Conservation (phyloP, 2,329 filamentous ascomycete species). For the Rutstroemia sydowiana region DNA sequence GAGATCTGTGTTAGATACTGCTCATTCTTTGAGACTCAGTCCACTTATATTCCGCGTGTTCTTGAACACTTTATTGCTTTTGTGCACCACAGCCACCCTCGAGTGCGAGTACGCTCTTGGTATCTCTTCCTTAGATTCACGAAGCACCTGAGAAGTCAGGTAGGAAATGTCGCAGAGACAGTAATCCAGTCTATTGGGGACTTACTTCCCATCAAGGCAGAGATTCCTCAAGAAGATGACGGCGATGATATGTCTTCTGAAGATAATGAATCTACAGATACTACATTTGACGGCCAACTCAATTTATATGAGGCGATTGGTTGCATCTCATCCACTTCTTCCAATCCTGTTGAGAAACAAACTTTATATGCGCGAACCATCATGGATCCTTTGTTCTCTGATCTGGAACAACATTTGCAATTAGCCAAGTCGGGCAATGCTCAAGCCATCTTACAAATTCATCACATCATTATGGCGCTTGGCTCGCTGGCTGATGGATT, state of each 20-base stretch:
- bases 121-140: constrained; percentile 93
- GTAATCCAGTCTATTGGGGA: constrained; percentile 87
- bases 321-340: constrained; percentile 75
- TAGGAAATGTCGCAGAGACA: constrained; percentile 84
- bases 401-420: constrained; percentile 74
- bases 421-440: constrained; percentile 75
- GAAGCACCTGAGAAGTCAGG: constrained; percentile 74
- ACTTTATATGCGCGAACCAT: constrained; percentile 80
- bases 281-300: constrained; percentile 82
- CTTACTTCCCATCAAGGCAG: constrained; percentile 82
- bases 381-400: constrained; percentile 81
- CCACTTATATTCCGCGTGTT: constrained; percentile 73
- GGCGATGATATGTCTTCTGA: constrained; percentile 91
- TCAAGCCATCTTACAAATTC: constrained; percentile 78
- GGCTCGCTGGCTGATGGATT: constrained; percentile 89
- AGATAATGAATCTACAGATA: constrained; percentile 86
- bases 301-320: constrained; percentile 94
- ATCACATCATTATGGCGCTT: constrained; percentile 93
- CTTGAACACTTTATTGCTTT: constrained; percentile 87
- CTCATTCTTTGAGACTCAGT: constrained; percentile 82
- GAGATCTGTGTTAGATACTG: constrained; percentile 95
- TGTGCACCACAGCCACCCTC: constrained; percentile 79
- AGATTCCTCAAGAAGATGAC: constrained; percentile 68
- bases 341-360: constrained; percentile 76
- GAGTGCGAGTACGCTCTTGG: constrained; percentile 88